Conservation (phyloP, 192 early-diverging fungal genomes). For the Cetraspora pellucida region DNA sequence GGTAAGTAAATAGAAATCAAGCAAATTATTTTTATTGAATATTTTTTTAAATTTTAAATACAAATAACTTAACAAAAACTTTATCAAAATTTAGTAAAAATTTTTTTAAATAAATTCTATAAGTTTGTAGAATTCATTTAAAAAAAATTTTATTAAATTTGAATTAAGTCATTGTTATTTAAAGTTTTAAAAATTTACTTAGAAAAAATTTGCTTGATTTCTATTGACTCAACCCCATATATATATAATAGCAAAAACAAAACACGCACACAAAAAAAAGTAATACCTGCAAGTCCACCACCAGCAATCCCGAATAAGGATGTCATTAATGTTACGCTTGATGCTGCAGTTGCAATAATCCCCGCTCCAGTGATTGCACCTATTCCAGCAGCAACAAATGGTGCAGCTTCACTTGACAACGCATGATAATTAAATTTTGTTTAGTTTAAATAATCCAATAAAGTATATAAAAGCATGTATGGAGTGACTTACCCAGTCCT, state of each 20-base stretch:
- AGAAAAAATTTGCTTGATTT: too few relatives aligned
- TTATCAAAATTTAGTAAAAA: too few relatives aligned
- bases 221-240: too few relatives aligned
- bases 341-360: constrained; percentile 54
- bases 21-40: too few relatives aligned
- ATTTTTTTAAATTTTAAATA: too few relatives aligned
- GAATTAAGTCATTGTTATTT: too few relatives aligned
- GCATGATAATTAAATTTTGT: neutral
- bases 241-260: too few relatives aligned
- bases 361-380: constrained; percentile 49
- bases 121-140: too few relatives aligned
- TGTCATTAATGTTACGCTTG: constrained; percentile 55
- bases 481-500: constrained; percentile 37
- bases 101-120: too few relatives aligned
- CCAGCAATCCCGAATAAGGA: constrained; percentile 59
- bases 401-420: constrained; percentile 53
- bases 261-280: neutral
- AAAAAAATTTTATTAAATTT: too few relatives aligned
- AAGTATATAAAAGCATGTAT: neutral
- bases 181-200: too few relatives aligned
- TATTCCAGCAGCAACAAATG: constrained; percentile 54
- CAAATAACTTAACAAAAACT: too few relatives aligned
- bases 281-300: constrained; percentile 54
- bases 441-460: neutral
- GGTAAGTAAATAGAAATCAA: neutral